Base-by-base conservation (phyloP, 176 grass and related monocot genomes). In the Hyparrhenia diplandra region DNA sequence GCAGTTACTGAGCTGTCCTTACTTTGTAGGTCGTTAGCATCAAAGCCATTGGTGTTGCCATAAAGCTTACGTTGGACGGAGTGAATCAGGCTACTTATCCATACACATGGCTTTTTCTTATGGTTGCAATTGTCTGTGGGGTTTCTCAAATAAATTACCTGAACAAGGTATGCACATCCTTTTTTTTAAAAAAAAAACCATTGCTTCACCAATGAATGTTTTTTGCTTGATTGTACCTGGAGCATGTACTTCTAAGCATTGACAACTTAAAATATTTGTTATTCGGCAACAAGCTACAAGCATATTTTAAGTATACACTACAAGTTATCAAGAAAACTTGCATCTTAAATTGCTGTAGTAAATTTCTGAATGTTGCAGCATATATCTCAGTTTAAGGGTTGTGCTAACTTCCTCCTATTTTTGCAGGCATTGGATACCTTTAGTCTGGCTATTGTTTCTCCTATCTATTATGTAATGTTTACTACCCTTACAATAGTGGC, bases 381-480 rank as follows among this genome's bases (percentile, higher is more conserved):
- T 37, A 24, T 61, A 58, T 74, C 14, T 68, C 20, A 69, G 2
- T 75, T 75, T 76, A 75, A 34, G 30, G 23, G 8, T 51, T 76
- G 71, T 70, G 37, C 75, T 82, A 59, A 88, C 13, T 74, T 66
- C 66, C 23, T 69, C 46, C n/a, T 43, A 69, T 13, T 87, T 47
- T 77, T 86, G 60, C 84, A 93, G 95, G 95, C 95, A 79, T 77
- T 99, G 60, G 96, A 99, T 89, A 93, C 92, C 29, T 99, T 99
- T 78, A 93, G 90, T 82, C 89, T 94, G 69, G 90, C 90, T 51
- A 84, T 99, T 59, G 96, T 99, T 40, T 99, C 96, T 35, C 92
- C 90, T 49, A 89, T 99, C 71, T 99, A 95, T 71, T 99, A 99
- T 85, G 92, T 95, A 45, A 93, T 95, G 92, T 95, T 99, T 67